Base-by-base conservation (phyloP, 768 basidiomycete species). In the Agrocybe praecox region DNA sequence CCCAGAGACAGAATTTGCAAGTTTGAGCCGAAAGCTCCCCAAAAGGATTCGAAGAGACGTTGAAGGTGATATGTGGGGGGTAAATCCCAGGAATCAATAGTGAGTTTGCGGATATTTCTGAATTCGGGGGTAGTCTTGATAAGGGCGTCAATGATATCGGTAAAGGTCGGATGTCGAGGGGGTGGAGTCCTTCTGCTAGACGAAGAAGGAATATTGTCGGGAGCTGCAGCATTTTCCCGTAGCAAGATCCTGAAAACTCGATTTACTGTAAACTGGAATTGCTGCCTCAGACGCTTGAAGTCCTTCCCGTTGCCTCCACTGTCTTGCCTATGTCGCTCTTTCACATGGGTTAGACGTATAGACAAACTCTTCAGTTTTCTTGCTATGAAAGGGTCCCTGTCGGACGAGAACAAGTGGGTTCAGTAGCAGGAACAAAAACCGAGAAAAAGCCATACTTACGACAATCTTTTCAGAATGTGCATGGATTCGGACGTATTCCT, bases 111-210 rank as follows among this genome's bases (percentile, higher is more conserved):
- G 42, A 26, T 22, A 21, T 52, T 72, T 7, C 58, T 57, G 57
- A 80, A 64, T 14, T 58, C 56, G 19, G 75, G 74, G 19, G 77
- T 62, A 18, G 70, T 59, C 8, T 54, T 57, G 45, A 68, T 66
- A 14, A 78, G 60, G 22, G 61, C 56, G 50, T 73, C 62, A 18
- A 75, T 63, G 23, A 71, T 54, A 3, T 60, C 61, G 17, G 66
- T 66, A 36, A 74, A 67, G 2, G 52, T 56, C 5, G 70, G 61
- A 4, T 26, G 34, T 15, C n/a, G 53, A 29, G 14, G 44, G 12
- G 40, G 46, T 32, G 21, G 43, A 15, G 47, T 18, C 40, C 7
- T 45, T 32, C 7, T 9, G 9, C 51, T 24, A 26, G 14, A 46
- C 24, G 42, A 42, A 42, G 29, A 53, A 19, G 36, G 56, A 52